Conservation (phyloP, 2,329 filamentous ascomycete genomes). For the Pseudocercospora macadamiae region DNA sequence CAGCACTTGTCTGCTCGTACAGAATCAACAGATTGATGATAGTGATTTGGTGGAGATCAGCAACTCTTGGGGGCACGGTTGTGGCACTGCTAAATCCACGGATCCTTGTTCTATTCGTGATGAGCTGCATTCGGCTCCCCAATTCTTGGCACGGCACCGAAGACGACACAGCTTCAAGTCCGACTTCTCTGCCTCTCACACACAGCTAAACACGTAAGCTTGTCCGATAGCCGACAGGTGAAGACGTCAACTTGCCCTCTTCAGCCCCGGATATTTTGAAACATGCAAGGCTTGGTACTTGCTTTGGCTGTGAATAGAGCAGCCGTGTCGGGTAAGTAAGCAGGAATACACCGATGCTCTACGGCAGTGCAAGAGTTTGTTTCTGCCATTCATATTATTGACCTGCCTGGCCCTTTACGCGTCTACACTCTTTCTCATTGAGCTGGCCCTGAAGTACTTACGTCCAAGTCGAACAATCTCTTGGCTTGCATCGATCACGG, state of each 20-base stretch:
- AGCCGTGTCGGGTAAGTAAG: conserved; percentile 4
- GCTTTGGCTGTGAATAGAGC: conserved; percentile 8
- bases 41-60: background rate
- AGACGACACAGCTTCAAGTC: background rate
- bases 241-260: conserved; percentile 3
- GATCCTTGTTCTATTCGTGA: conserved; percentile 7
- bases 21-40: background rate
- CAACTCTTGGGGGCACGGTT: no score
- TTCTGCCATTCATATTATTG: background rate
- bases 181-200: background rate
- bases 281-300: conserved; percentile 14
- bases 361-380: background rate
- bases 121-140: conserved; percentile 1
- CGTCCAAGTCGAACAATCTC: background rate
- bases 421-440: no score
- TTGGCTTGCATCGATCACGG: background rate
- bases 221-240: conserved; percentile 7
- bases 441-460: no score
- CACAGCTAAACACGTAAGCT: conserved; percentile 15
- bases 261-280: conserved; percentile 1
- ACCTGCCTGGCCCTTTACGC: no score
- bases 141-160: background rate
- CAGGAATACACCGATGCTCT: background rate
- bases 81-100: background rate
- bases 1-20: no score